Percentiles rank a stretch among this genome's conserved stretches.
Evolutionary conservation across 1,139 yeast species (phyloP).

Genomic region (Lodderomyces jiufengensis): DNA sequence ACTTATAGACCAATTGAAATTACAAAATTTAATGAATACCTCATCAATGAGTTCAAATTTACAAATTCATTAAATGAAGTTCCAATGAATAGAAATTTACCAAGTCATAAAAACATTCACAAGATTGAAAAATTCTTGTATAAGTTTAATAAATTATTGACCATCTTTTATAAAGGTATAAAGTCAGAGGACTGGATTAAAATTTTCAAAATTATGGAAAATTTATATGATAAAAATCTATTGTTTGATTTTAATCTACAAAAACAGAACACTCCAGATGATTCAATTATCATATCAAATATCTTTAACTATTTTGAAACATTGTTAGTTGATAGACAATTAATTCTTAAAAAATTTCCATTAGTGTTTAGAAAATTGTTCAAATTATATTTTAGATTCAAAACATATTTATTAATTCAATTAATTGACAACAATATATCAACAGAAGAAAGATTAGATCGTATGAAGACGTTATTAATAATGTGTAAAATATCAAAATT

Average conservation of each 20-base stretch:
- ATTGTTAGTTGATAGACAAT: constrained; percentile 42
- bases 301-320: constrained; percentile 68
- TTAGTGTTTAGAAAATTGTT: constrained; percentile 64
- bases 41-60: constrained; percentile 38
- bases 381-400: constrained; percentile 64
- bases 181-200: constrained; percentile 77
- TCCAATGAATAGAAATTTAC: constrained; percentile 47
- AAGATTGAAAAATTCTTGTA: constrained; percentile 58
- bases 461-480: constrained; percentile 68
- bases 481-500: constrained; percentile 64
- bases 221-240: constrained; percentile 50
- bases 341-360: constrained; percentile 59
- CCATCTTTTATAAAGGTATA: constrained; percentile 57
- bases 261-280: constrained; percentile 40
- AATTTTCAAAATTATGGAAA: constrained; percentile 70
- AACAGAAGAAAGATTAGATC: constrained; percentile 58
- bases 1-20: constrained; percentile 64
- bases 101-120: constrained; percentile 42
- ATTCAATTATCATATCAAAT: constrained; percentile 61
- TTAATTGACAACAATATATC: constrained; percentile 57
- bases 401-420: constrained; percentile 61
- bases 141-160: constrained; percentile 60
- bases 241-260: constrained; percentile 58
- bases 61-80: constrained; percentile 43
- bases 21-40: constrained; percentile 38